phyloP scores from a whole-genome alignment of 352 stramenopile species.

The Globisporangium orthogonon region DNA sequence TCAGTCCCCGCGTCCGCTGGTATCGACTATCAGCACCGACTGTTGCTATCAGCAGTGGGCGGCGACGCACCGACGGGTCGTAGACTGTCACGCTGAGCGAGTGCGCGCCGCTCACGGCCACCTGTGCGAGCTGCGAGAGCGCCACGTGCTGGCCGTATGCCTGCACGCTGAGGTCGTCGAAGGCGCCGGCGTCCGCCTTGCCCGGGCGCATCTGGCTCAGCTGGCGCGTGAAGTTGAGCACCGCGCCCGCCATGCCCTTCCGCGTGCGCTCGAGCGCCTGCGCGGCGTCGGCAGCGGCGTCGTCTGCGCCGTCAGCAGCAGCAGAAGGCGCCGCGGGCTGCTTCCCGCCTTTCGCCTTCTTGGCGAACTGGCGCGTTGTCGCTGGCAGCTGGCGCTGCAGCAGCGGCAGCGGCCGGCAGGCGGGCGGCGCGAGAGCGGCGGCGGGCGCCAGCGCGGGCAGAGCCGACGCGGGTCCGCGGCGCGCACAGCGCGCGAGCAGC shows the following conservation, averaged over 20 bases:
- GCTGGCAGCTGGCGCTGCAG: not conserved
- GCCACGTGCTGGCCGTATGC: slow-evolving; percentile 77
- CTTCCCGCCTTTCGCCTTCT: slow-evolving; percentile 52
- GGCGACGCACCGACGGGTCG: slow-evolving; percentile 56
- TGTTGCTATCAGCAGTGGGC: not conserved
- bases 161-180: slow-evolving; percentile 73
- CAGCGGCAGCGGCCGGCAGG: not conserved
- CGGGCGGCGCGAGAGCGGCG: slow-evolving; percentile 1
- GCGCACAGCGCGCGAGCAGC: slow-evolving; percentile 8
- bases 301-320: not conserved
- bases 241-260: slow-evolving; percentile 78
- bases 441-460: not conserved
- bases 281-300: slow-evolving; percentile 14
- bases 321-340: slow-evolving; percentile 4
- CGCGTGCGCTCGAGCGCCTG: slow-evolving; percentile 46
- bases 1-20: not conserved
- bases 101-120: slow-evolving; percentile 56
- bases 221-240: slow-evolving; percentile 70
- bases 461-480: not conserved
- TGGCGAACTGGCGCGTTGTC: slow-evolving; percentile 47
- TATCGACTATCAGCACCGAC: not conserved
- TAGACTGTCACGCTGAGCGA: slow-evolving; percentile 72
- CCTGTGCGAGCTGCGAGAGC: slow-evolving; percentile 71
- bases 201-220: slow-evolving; percentile 76
- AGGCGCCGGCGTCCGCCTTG: slow-evolving; percentile 73